Evolutionary conservation across 305 asterid genomes (phyloP).

Genomic region (Plantago coronopus): DNA sequence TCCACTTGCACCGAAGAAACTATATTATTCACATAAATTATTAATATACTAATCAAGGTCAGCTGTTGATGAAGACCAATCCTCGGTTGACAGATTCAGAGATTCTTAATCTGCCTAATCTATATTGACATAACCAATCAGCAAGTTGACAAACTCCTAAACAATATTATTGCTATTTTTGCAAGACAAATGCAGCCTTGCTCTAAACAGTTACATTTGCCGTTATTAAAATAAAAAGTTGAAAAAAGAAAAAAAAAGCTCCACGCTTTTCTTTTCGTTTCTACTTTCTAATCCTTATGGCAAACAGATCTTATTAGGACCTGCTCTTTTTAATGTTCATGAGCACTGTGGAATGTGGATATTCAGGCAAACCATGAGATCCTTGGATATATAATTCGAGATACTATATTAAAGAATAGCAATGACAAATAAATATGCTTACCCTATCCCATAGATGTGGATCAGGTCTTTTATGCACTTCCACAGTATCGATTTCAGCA

Average conservation of each 20-base stretch:
- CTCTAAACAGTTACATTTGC: too few relatives aligned
- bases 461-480: constrained; percentile 64
- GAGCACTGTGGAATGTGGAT: too few relatives aligned
- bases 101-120: neutral
- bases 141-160: neutral
- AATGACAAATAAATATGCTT: constrained; percentile 21
- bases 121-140: neutral
- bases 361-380: neutral
- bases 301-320: too few relatives aligned
- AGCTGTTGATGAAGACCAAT: neutral
- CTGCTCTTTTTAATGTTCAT: too few relatives aligned
- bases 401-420: neutral
- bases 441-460: constrained; percentile 77
- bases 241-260: too few relatives aligned
- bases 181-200: too few relatives aligned
- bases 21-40: constrained; percentile 1
- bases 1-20: neutral
- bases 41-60: neutral
- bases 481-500: constrained; percentile 37
- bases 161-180: neutral
- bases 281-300: too few relatives aligned
- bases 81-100: neutral
- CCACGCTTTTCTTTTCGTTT: too few relatives aligned
- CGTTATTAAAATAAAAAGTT: too few relatives aligned
- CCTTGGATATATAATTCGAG: neutral